phyloP scores from a whole-genome alignment of 257 asterid species.

The Solanum habrochaites region DNA sequence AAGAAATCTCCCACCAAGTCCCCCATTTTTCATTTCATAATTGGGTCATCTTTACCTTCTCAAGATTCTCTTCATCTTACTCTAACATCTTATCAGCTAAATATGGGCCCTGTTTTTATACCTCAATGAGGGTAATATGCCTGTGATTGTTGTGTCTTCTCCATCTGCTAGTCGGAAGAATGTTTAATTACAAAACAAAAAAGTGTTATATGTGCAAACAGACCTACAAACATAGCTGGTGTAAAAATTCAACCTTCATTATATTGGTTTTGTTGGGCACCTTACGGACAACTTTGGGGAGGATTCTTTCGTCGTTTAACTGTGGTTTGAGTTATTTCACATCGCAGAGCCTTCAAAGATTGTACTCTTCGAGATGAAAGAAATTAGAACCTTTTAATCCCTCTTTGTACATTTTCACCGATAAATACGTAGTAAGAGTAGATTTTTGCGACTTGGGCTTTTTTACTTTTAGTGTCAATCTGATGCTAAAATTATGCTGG shows the following conservation, averaged over 20 bases:
- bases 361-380: slow-evolving; percentile 28
- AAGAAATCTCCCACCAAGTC: slow-evolving; percentile 32
- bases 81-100: slow-evolving; percentile 9
- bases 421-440: not conserved
- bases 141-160: slow-evolving; percentile 34
- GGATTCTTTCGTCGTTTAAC: slow-evolving; percentile 26
- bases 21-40: slow-evolving; percentile 29
- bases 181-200: slow-evolving; percentile 1
- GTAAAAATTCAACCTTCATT: slow-evolving; percentile 28
- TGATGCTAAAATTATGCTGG: slow-evolving; percentile 24
- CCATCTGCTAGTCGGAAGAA: slow-evolving; percentile 21
- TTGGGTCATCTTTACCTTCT: slow-evolving; percentile 1
- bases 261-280: slow-evolving; percentile 10
- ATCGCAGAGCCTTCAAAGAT: slow-evolving; percentile 17
- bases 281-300: slow-evolving; percentile 47
- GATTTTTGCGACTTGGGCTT: slow-evolving; percentile 5
- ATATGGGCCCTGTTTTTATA: slow-evolving; percentile 36
- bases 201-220: slow-evolving; percentile 35
- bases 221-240: slow-evolving; percentile 27
- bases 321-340: slow-evolving; percentile 31
- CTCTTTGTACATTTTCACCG: slow-evolving; percentile 5
- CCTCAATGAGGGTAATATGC: slow-evolving; percentile 24
- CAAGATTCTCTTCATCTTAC: not conserved
- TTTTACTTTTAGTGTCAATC: slow-evolving; percentile 19
- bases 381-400: slow-evolving; percentile 2